Base-by-base conservation (phyloP, 2,329 filamentous ascomycete species). In the Colletotrichum godetiae region DNA sequence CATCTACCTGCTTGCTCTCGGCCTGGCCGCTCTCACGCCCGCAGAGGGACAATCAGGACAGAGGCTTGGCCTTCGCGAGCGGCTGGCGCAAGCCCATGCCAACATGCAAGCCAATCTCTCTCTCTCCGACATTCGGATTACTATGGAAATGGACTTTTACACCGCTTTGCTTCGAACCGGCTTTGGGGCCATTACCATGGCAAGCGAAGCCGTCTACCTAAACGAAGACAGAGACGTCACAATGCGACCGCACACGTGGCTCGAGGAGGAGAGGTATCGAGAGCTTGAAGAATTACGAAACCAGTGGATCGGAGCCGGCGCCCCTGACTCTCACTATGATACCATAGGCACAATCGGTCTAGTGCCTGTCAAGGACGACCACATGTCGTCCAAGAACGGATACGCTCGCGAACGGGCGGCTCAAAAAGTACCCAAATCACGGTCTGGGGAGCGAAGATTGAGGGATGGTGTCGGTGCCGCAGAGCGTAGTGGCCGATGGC, bases 101-200 rank as follows among this genome's bases (percentile, higher is more conserved):
- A 98, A 98, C 77, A 93, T 98, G 88, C 95, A 98, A 82, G 95
- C 95, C 2, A 97, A 97, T 72, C 91, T 96, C 3, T 95, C 97
- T 13, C 88, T 98, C 27, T 93, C 93, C 1, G 92, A 93, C 52
- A 90, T 98, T 49, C 91, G 92, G 13, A 90, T 98, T 67, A 94
- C 92, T 56, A 92, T 93, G 86, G 92, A 95, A 68, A 97, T 98
- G 87, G 97, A 99, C 80, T 98, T 98, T 80, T 99, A 98, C 81
- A 97, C 95, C 0, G 94, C 95, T 0, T 86, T 98, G 5, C 87
- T 98, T 3, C 92, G 95, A 73, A 91, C 95, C 46, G 97, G 97
- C 0, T 98, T 98, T 79, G 92, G 92, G 12, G 92, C 96, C 13
- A 91, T 98, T 74, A 97, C 95, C 0, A 96, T 97, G 82, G 97